Evolutionary conservation across 2,329 filamentous ascomycete species (phyloP).

Genomic region (Diaporthe sp.): DNA sequence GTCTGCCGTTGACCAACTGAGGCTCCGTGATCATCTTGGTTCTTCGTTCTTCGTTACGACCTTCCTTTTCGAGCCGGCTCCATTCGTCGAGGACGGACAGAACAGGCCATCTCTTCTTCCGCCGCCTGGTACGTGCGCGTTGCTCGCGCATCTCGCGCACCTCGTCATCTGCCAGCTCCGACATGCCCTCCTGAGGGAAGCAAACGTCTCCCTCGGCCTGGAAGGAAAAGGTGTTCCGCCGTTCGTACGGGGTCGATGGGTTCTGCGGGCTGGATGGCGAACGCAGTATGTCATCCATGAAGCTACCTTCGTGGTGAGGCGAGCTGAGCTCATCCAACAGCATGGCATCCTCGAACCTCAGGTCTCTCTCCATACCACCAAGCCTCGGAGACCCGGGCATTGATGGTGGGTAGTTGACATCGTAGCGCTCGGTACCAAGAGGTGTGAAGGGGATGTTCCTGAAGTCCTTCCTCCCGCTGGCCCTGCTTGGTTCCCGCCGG

Average conservation of each 20-base stretch:
- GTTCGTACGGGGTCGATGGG: constrained; percentile 47
- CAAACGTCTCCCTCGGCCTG: constrained; percentile 90
- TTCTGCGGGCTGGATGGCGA: constrained; percentile 34
- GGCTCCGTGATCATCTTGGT: constrained; percentile 96
- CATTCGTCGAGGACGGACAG: constrained; percentile 88
- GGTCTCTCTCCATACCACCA: constrained; percentile 63
- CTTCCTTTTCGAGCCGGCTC: constrained; percentile 91
- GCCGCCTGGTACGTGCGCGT: constrained; percentile 64
- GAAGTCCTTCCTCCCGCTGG: constrained; percentile 61
- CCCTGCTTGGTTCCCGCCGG: constrained; percentile 64
- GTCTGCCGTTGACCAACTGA: constrained; percentile 88
- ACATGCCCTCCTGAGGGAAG: constrained; percentile 85
- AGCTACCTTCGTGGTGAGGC: constrained; percentile 37
- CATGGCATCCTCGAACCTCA: constrained; percentile 79
- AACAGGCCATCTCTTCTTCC: constrained; percentile 87
- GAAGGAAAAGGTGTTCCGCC: constrained; percentile 71
- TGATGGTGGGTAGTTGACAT: constrained; percentile 79
- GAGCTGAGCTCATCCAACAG: constrained; percentile 74
- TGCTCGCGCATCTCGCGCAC: constrained; percentile 47
- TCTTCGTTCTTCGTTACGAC: constrained; percentile 83
- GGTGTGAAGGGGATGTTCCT: constrained; percentile 45
- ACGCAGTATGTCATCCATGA: constrained; percentile 28
- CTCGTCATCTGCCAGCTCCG: constrained; percentile 86
- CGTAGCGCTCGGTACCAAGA: constrained; percentile 62
- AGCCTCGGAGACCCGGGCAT: constrained; percentile 73